These are phyloP conservation scores for Paramecium octaurelia DNA, from an alignment of 73 alveolate species.

Conservation along the genomic window DNA sequence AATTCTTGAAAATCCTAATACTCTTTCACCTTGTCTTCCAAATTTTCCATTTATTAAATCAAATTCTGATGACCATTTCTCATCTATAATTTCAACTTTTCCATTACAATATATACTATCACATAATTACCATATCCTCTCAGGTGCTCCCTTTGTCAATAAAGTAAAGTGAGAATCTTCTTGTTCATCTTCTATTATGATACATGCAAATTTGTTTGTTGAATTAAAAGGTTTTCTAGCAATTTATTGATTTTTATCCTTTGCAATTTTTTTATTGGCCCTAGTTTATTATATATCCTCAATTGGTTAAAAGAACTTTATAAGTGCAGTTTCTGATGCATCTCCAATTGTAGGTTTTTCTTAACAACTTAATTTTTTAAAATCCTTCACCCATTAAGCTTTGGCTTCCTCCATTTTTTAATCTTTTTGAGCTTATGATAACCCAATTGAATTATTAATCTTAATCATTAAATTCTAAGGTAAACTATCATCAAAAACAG, in stretches of 20 bases:
- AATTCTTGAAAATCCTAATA: conserved; percentile 70
- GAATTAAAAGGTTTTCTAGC: conserved; percentile 44
- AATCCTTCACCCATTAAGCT: not conserved
- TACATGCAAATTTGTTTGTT: conserved; percentile 9
- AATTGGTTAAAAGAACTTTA: conserved; percentile 83
- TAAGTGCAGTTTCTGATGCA: conserved; percentile 89
- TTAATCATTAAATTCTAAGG: not conserved
- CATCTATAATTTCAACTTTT: not conserved
- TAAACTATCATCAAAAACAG: not conserved
- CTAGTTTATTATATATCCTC: conserved; percentile 65
- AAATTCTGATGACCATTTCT: conserved; percentile 4
- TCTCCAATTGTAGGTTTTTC: conserved; percentile 82
- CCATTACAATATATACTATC: not conserved
- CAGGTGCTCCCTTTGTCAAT: conserved; percentile 94
- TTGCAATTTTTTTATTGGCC: not conserved
- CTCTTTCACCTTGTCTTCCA: conserved; percentile 80
- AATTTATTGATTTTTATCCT: not conserved
- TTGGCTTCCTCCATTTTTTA: not conserved
- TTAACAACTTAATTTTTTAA: not conserved
- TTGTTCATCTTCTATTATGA: not conserved
- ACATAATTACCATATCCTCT: conserved; percentile 69
- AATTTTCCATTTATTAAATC: conserved; percentile 59
- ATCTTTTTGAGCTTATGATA: not conserved
- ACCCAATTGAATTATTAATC: not conserved
- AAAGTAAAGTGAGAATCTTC: conserved; percentile 26